Evolutionary conservation across 257 asterid genomes (phyloP), one percentile per base, ranked within the genome.

Genomic region (Oldenlandia corymbosa): DNA sequence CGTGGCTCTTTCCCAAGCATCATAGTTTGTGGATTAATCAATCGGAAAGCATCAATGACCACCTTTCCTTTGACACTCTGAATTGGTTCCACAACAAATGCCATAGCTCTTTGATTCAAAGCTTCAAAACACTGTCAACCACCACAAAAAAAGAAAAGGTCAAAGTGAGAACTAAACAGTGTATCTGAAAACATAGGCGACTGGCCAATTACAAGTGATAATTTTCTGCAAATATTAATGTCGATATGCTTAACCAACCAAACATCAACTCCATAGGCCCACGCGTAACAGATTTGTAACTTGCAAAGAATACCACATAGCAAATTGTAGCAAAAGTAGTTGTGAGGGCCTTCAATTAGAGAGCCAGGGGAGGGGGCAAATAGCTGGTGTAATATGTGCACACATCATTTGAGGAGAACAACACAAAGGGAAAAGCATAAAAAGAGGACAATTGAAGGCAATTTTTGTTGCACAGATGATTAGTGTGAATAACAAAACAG

Each of bases 1-100:
- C 99, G 85, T 46, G 99, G 99, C 79, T 93, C 99, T 73, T 93
- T 97, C 59, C 99, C 97, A 54, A 93, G 96, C 97, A 93, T 93
- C 99, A 93, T 93, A 48, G 97, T 90, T 65, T 93, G 99, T 60
- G 99, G 99, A 72, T 90, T 87, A 70, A 93, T 93, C 68, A 90
- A 79, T 37, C 96, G 94, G 43, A 93, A 90, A 54, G 99, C 99
- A 71, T 90, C 99, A n/a, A 93, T 93, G n/a, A 93, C 99, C 70
- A 93, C 97, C 79, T 93, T 90, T 21, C 99, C 96, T 78, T 93
- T 90, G 45, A 93, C 99, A 81, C 99, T 93, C 83, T 93, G 97
- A 64, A 90, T 93, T 5, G 99, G 99, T 71, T 93, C 99, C 69
- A 93, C 99, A 67, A 93, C 99, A 55, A 93, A 97, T 20, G 96